Evolutionary conservation across 805 yeast genomes (phyloP).

Genomic region (Metschnikowia aberdeeniae): DNA sequence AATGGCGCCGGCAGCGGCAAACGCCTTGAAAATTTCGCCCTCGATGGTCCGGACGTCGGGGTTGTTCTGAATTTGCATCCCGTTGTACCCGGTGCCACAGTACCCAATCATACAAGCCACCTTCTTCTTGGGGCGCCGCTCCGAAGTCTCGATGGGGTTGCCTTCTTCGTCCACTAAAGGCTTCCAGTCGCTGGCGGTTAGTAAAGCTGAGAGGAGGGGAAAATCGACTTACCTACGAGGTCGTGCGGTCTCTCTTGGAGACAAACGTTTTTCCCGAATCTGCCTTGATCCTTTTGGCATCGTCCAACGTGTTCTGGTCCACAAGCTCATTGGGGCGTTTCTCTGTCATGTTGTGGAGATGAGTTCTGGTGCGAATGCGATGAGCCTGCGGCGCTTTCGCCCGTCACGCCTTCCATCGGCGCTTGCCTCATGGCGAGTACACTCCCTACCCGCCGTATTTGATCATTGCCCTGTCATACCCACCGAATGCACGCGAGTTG

Average conservation of each 20-base stretch:
- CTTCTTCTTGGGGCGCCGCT: constrained; percentile 78
- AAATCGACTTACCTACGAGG: constrained; percentile 57
- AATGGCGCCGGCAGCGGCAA: constrained; percentile 82
- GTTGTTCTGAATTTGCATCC: constrained; percentile 79
- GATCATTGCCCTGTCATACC: too few species aligned
- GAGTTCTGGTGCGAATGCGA: not conserved
- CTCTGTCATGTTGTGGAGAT: constrained; percentile 6
- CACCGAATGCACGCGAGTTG: not conserved
- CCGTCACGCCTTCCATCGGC: not conserved
- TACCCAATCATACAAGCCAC: constrained; percentile 90
- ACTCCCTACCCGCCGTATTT: not conserved
- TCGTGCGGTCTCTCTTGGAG: constrained; percentile 30
- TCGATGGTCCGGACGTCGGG: constrained; percentile 88
- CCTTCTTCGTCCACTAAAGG: constrained; percentile 60
- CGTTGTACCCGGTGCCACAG: constrained; percentile 95
- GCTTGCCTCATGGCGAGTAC: too few species aligned
- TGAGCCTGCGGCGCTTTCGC: too few species aligned
- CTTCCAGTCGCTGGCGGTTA: constrained; percentile 27
- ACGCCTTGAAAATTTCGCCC: constrained; percentile 80
- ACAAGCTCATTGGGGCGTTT: constrained; percentile 14
- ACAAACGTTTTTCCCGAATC: constrained; percentile 1
- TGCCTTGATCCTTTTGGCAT: constrained; percentile 9
- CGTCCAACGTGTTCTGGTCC: constrained; percentile 7
- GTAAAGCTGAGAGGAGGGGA: not conserved
- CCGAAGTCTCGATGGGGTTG: constrained; percentile 50